These are phyloP conservation scores for Trametes hirsuta DNA, from an alignment of 1,284 basidiomycete species.

Conservation along the genomic window DNA sequence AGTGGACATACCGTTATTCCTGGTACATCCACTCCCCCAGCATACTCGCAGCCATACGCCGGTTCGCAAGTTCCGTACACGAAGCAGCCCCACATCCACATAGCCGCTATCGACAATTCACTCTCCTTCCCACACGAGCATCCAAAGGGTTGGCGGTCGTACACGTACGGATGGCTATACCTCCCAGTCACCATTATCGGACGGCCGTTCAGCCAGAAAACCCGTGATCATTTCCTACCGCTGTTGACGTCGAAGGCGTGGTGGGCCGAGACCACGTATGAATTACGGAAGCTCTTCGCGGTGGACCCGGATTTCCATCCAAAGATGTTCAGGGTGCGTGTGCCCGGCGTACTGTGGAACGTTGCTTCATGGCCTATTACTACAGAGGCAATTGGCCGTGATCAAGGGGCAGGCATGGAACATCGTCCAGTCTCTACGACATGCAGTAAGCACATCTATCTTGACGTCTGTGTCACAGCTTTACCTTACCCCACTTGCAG, in stretches of 20 bases:
- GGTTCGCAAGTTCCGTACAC: slow-evolving; percentile 36
- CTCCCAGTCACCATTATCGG: slow-evolving; percentile 87
- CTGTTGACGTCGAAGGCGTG: slow-evolving; percentile 81
- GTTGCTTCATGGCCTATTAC: background rate
- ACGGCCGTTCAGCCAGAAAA: slow-evolving; percentile 81
- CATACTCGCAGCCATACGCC: slow-evolving; percentile 23
- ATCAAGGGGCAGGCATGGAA: slow-evolving; percentile 94
- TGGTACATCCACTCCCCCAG: slow-evolving; percentile 35
- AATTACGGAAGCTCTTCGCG: slow-evolving; percentile 77
- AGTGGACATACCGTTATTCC: slow-evolving; percentile 16
- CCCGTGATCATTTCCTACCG: slow-evolving; percentile 82
- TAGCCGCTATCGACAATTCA: slow-evolving; percentile 93
- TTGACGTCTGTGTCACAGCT: too few species aligned
- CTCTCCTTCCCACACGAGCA: slow-evolving; percentile 90
- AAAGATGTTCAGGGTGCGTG: slow-evolving; percentile 77
- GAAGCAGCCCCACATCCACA: slow-evolving; percentile 62
- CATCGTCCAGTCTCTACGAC: slow-evolving; percentile 81
- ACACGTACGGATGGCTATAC: slow-evolving; percentile 92
- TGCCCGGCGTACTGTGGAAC: background rate
- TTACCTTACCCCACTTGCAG: slow-evolving; percentile 26
- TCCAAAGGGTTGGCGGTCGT: slow-evolving; percentile 87
- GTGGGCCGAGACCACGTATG: slow-evolving; percentile 88
- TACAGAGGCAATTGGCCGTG: slow-evolving; percentile 82
- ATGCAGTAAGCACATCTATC: slow-evolving; percentile 51
- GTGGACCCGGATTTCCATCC: slow-evolving; percentile 86